Base-by-base conservation (phyloP, 1,284 basidiomycete species). In the Ganoderma lucidum region DNA sequence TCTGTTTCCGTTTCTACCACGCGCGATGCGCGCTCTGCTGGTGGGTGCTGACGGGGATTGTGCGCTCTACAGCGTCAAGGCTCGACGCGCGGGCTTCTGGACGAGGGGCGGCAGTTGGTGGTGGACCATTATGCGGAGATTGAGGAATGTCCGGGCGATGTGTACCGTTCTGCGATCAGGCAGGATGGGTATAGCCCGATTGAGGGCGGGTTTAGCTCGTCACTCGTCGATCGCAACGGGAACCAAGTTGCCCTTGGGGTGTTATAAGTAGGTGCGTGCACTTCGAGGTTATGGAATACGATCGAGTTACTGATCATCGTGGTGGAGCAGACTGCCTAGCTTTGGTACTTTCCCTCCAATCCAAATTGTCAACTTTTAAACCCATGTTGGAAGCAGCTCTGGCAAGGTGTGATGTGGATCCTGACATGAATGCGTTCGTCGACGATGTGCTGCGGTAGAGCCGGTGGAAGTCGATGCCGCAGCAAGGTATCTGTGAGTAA, bases 71-170 rank as follows among this genome's bases (percentile, higher is more conserved):
- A 51, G 48, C 48, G 23, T 2, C 23, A n/a, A 8, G 23, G 48
- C 4, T 28, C 23, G 48, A 51, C 48, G 0, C 23, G 23, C 10
- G 48, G 6, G 48, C 23, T 51, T 23, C 48, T 51, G n/a, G 48
- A 51, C 5, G 23, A 51, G 23, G 48, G 48, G 23, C n/a, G 48
- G 28, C 53, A 56, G 53, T 12, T 35, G 53, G 53, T 56, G 14
- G 53, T 19, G 30, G 53, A 56, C 30, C 53, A 35, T 32, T 32
- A 35, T 56, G 30, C 14, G 53, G 53, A 56, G 53, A 56, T 56
- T 6, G 53, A 56, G 32, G 53, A 51, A 15, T 56, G 53, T 56
- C 53, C 32, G 53, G 32, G 15, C 53, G 32, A 35, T 17, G 53
- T 35, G 53, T 32, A 35, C 17, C 14, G 53, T 35, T 32, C 53